Conservation (phyloP, 495 filamentous ascomycete genomes). For the Chaetomium cochliodes region DNA sequence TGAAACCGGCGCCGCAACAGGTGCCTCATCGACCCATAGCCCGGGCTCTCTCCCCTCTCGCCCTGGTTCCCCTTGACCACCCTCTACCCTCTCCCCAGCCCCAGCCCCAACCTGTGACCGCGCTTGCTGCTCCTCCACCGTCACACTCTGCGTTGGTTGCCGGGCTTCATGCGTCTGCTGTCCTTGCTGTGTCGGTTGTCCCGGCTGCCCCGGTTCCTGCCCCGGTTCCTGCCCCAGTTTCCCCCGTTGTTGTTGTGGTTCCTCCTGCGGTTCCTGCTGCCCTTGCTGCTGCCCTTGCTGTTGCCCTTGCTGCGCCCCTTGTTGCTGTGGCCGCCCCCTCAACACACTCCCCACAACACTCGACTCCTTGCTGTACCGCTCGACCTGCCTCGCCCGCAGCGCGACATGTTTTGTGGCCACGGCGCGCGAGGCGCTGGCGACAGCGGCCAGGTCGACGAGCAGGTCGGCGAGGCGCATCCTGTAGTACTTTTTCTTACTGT, state of each 20-base stretch:
- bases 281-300: not conserved
- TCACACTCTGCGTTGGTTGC: not conserved
- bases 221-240: constrained; percentile 3
- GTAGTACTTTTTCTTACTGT: not conserved
- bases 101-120: constrained; percentile 2
- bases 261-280: not conserved
- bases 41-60: not conserved
- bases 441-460: constrained; percentile 74
- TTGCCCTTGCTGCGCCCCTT: not conserved
- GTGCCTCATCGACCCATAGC: not conserved
- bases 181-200: not conserved
- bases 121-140: not conserved
- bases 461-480: constrained; percentile 50
- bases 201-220: constrained; percentile 1
- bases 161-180: not conserved
- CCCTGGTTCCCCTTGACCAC: not conserved
- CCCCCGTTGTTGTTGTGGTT: not conserved
- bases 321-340: not conserved
- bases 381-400: constrained; percentile 72
- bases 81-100: not conserved
- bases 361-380: constrained; percentile 74
- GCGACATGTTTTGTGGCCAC: constrained; percentile 78
- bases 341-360: constrained; percentile 49
- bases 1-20: not conserved
- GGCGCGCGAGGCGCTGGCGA: constrained; percentile 72